phyloP scores from a whole-genome alignment of 179 eudicot species.

The Gypsophila paniculata region DNA sequence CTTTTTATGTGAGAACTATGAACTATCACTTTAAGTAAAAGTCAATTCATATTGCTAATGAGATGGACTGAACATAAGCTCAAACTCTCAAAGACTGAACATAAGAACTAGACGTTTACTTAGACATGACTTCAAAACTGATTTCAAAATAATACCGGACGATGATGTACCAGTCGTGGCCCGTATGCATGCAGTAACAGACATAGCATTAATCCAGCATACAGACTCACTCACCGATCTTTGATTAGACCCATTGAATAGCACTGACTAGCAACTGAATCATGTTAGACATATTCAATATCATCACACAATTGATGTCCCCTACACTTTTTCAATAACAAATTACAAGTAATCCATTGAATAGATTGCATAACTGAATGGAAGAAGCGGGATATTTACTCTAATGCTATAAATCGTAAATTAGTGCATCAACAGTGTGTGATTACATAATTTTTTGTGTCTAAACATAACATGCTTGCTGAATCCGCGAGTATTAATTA shows the following conservation, averaged over 20 bases:
- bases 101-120: background rate
- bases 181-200: background rate
- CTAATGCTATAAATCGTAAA: background rate
- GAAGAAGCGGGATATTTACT: background rate
- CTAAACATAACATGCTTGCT: background rate
- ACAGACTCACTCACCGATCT: slow-evolving; percentile 4
- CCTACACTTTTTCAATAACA: background rate
- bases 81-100: background rate
- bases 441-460: background rate
- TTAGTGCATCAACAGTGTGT: background rate
- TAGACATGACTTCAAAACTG: background rate
- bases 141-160: slow-evolving; percentile 7
- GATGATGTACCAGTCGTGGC: background rate
- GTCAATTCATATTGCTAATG: background rate
- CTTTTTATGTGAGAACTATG: slow-evolving; percentile 8
- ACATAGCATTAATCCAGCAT: background rate
- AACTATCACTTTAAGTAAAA: slow-evolving; percentile 14
- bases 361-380: background rate
- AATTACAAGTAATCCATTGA: background rate
- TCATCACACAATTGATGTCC: background rate
- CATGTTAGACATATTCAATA: background rate
- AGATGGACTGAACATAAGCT: background rate
- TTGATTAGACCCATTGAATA: slow-evolving; percentile 3
- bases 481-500: background rate
- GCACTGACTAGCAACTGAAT: background rate